A percentile compares a stretch with the other conserved stretches of the same genome.
phyloP scores from a whole-genome alignment of 768 basidiomycete species.

The Auricularia cornea region DNA sequence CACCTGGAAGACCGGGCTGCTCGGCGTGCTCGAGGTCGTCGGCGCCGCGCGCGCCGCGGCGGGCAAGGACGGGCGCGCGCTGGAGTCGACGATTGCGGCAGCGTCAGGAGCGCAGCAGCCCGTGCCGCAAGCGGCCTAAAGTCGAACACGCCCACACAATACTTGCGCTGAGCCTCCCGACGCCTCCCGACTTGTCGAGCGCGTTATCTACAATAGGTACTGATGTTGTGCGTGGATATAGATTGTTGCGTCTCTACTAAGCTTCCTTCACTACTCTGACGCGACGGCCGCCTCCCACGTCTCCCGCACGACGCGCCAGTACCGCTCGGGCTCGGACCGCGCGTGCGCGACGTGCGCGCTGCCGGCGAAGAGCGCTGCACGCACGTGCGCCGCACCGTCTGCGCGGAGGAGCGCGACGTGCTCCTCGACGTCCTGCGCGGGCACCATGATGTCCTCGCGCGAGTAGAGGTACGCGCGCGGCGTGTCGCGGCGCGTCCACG shows the following conservation, averaged over 20 bases:
- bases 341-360: background rate
- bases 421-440: background rate
- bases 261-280: background rate
- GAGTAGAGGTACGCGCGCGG: background rate
- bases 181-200: background rate
- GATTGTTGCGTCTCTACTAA: background rate
- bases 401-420: background rate
- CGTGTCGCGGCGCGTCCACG: background rate
- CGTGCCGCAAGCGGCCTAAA: background rate
- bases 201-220: too few relatives aligned
- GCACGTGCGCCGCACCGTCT: background rate
- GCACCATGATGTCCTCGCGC: background rate
- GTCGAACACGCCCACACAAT: background rate
- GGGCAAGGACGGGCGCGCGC: background rate
- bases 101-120: background rate
- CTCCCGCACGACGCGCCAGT: background rate
- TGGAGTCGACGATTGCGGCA: background rate
- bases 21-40: slow-evolving; percentile 63
- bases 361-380: background rate
- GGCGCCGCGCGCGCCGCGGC: background rate
- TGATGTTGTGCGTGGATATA: background rate
- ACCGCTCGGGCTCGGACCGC: background rate
- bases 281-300: background rate
- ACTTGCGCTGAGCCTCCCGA: background rate
- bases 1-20: slow-evolving; percentile 71